phyloP scores from a whole-genome alignment of 2,329 filamentous ascomycete species.

The Penicillium expansum region DNA sequence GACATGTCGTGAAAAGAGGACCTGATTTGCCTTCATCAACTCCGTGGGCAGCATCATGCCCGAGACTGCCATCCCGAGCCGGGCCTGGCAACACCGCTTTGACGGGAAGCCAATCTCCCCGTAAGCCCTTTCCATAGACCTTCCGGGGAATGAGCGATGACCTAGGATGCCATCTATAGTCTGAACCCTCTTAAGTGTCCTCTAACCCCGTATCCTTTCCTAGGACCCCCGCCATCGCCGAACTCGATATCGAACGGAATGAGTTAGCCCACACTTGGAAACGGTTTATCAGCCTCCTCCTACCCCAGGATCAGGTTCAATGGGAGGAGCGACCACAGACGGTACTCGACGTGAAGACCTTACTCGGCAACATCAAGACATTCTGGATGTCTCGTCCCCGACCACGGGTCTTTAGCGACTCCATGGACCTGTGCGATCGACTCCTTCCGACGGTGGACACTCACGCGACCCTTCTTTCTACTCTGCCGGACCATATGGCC shows the following conservation, averaged over 20 bases:
- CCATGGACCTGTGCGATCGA: constrained; percentile 28
- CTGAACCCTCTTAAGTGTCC: not conserved
- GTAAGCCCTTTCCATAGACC: constrained; percentile 19
- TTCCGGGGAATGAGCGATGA: not conserved
- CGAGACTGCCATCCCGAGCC: constrained; percentile 6
- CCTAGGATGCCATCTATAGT: not conserved
- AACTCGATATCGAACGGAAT: constrained; percentile 40
- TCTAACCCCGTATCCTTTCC: not conserved
- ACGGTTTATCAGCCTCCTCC: constrained; percentile 32
- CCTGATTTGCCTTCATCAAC: not conserved
- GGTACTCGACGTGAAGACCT: constrained; percentile 27
- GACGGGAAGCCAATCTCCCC: constrained; percentile 30
- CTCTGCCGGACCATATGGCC: constrained; percentile 28
- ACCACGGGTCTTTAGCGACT: constrained; percentile 26
- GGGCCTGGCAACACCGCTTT: constrained; percentile 28
- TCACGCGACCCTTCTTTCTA: constrained; percentile 28
- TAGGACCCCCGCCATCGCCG: constrained; percentile 32
- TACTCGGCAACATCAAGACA: constrained; percentile 29
- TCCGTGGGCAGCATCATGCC: constrained; percentile 22
- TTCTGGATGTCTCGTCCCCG: constrained; percentile 30
- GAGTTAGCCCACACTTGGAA: constrained; percentile 40
- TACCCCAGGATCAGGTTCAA: constrained; percentile 27
- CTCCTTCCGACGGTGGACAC: constrained; percentile 31
- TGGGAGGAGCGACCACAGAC: constrained; percentile 31
- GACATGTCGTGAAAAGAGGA: constrained; percentile 18